Percentiles rank a stretch among this genome's conserved stretches.
These are phyloP conservation scores for Bathelium albidoporum DNA, from an alignment of 495 filamentous ascomycete genomes.

Conservation along the genomic window DNA sequence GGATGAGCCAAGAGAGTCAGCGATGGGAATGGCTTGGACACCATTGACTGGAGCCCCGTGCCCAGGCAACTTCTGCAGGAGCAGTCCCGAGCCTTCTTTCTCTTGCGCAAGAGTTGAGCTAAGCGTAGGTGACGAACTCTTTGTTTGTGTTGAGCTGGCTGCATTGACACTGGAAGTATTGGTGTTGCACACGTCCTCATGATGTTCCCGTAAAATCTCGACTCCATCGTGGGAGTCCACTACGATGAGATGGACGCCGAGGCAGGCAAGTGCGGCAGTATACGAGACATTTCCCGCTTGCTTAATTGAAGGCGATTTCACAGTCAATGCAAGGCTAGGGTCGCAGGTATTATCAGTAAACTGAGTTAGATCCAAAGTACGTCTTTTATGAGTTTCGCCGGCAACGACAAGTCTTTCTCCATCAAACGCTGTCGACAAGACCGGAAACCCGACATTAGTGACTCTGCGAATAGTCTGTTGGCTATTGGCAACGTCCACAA, in stretches of 20 bases:
- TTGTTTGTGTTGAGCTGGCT: too few species aligned
- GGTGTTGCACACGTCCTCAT: slow-evolving; percentile 14
- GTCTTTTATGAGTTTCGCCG: slow-evolving; percentile 9
- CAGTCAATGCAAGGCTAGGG: neutral
- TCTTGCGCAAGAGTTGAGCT: neutral
- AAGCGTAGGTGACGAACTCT: too few species aligned
- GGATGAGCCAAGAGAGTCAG: slow-evolving; percentile 49
- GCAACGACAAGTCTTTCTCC: slow-evolving; percentile 19
- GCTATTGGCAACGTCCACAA: slow-evolving; percentile 67
- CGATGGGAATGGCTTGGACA: slow-evolving; percentile 48
- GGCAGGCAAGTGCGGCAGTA: slow-evolving; percentile 55
- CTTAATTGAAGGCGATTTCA: neutral
- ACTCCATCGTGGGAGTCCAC: slow-evolving; percentile 66
- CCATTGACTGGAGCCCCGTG: slow-evolving; percentile 74
- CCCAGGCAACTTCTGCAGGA: slow-evolving; percentile 42
- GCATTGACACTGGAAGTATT: slow-evolving; percentile 18
- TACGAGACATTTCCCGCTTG: slow-evolving; percentile 1
- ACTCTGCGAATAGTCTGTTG: slow-evolving; percentile 57
- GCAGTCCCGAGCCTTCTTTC: too few species aligned
- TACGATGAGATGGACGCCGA: slow-evolving; percentile 50
- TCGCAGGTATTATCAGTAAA: neutral
- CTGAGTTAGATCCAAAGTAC: neutral
- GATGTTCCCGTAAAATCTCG: slow-evolving; percentile 28
- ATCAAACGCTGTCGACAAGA: slow-evolving; percentile 40
- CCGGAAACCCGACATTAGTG: slow-evolving; percentile 49